Evolutionary conservation across 2,329 filamentous ascomycete species (phyloP).

Genomic region (Phaeomoniella chlamydospora): DNA sequence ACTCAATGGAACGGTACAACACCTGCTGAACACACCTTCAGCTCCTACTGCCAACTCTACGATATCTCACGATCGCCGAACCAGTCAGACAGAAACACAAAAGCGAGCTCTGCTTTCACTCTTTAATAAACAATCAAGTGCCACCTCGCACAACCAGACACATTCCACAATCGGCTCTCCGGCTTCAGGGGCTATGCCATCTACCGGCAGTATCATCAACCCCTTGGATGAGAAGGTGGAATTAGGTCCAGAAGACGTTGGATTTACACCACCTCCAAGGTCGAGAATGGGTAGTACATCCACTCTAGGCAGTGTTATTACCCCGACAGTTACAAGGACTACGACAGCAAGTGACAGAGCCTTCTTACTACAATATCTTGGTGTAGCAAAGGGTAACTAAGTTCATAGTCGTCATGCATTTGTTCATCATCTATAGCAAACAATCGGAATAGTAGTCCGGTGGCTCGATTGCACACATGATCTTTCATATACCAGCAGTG

Average conservation of each 20-base stretch:
- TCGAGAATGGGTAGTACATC: slow-evolving; percentile 11
- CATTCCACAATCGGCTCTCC: background rate
- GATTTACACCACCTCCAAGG: slow-evolving; percentile 8
- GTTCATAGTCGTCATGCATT: no score
- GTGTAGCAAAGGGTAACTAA: slow-evolving; percentile 29
- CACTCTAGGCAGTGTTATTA: slow-evolving; percentile 24
- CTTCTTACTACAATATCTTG: slow-evolving; percentile 63
- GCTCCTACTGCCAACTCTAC: background rate
- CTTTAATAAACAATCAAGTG: slow-evolving; percentile 36
- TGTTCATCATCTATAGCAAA: no score
- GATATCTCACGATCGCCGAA: slow-evolving; percentile 15
- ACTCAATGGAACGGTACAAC: background rate
- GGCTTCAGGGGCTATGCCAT: background rate
- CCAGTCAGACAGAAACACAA: slow-evolving; percentile 28
- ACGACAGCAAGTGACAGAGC: slow-evolving; percentile 55
- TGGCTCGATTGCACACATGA: no score
- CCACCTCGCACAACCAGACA: slow-evolving; percentile 9
- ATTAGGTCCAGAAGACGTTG: slow-evolving; percentile 7
- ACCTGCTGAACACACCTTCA: background rate
- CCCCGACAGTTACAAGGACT: slow-evolving; percentile 29
- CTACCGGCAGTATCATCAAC: slow-evolving; percentile 7
- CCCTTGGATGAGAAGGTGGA: slow-evolving; percentile 8
- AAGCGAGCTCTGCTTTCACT: slow-evolving; percentile 43
- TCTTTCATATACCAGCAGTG: no score
- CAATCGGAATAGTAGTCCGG: no score